Evolutionary conservation across 768 basidiomycete genomes (phyloP), one percentile per base, ranked within the genome.

Genomic region (Strobilomyces confusus): DNA sequence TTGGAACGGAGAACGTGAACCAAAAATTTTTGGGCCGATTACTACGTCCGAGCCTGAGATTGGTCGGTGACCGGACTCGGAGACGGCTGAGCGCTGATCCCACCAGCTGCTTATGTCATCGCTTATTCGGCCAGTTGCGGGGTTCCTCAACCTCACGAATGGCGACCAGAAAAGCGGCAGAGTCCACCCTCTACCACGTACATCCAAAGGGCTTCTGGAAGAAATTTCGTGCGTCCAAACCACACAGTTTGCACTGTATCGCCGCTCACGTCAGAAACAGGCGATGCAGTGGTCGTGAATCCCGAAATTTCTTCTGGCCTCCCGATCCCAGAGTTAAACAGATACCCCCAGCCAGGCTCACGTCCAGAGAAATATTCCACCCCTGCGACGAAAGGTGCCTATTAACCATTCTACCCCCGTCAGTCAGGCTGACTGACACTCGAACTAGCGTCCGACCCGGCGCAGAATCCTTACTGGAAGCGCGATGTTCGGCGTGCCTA

Each of bases 401-500:
- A 52, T 45, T 38, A 5, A 0, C 25, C 17, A 19, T 23, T 62
- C 52, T 41, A 15, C 33, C 5, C 20, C 7, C 37, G 14, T 51
- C 6, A 26, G 23, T 6, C 6, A 7, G 29, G 29, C 29, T 9
- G 29, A 48, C 59, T 64, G 48, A 70, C 56, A 29, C 36, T 6
- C 8, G 15, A 11, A 25, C n/a, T 48, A 90, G 90, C 89, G 22
- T 92, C 90, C 40, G 91, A 93, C 72, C 81, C 81, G 36, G 91
- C 91, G 30, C 80, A 91, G 75, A 92, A 92, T 70, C 89, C 89
- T 51, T 98, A 98, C 79, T 95, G 88, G 86, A 95, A 95, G 72
- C 89, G 94, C 56, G 94, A 97, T 73, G 89, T 95, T 63, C 85
- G 93, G 52, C 84, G 94, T 48, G 83, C 84, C 33, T 97, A 94